phyloP scores from a whole-genome alignment of 495 filamentous ascomycete species.

The Neurospora sp. region DNA sequence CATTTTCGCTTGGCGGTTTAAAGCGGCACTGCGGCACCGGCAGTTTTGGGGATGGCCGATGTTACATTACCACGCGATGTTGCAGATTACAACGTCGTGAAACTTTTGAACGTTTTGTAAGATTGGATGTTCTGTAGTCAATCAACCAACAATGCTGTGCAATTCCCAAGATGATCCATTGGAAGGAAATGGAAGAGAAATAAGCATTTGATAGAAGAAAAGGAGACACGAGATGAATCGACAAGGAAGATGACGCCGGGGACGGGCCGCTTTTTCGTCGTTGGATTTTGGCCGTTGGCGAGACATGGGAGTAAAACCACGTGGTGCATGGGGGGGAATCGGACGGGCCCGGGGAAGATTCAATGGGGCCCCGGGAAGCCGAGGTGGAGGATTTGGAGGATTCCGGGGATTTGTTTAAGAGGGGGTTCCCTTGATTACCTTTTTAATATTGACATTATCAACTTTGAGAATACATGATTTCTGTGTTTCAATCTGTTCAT shows the following conservation, averaged over 20 bases:
- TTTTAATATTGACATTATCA: not conserved
- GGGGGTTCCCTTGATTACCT: not conserved
- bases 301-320: not conserved
- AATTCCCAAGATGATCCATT: not conserved
- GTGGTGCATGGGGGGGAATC: not conserved
- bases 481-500: not conserved
- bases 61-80: not conserved
- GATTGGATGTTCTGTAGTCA: not conserved
- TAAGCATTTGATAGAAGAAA: not conserved
- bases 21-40: not conserved
- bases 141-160: not conserved
- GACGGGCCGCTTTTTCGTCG: not conserved
- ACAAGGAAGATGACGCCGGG: not conserved
- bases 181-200: not conserved
- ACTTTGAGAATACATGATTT: not conserved
- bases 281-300: not conserved
- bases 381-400: not conserved
- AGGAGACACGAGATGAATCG: not conserved
- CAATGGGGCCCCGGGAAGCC: not conserved
- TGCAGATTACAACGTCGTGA: not conserved
- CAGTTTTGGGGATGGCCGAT: not conserved
- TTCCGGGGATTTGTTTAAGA: not conserved
- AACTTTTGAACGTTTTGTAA: not conserved
- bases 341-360: not conserved
- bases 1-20: not conserved